phyloP scores from a whole-genome alignment of 164 flowering plant species.

The Brasenia schreberi region DNA sequence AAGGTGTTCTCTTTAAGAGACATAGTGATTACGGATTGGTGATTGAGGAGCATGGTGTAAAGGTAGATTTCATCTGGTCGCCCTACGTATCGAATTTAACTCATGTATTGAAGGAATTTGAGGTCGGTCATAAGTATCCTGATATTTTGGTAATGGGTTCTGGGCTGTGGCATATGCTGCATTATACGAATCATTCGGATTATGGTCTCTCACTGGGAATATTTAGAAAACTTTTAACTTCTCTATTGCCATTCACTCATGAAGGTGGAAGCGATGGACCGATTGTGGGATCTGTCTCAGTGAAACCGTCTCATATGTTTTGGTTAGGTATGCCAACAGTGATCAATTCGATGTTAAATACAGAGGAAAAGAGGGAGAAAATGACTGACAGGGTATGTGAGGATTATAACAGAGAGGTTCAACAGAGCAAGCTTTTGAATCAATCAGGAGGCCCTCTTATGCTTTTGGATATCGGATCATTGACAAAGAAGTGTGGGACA shows the following conservation, averaged over 20 bases:
- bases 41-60: slow-evolving; percentile 49
- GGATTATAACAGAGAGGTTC: slow-evolving; percentile 30
- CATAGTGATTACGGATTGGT: slow-evolving; percentile 57
- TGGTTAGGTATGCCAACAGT: slow-evolving; percentile 84
- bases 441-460: slow-evolving; percentile 57
- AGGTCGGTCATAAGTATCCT: slow-evolving; percentile 30
- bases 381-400: slow-evolving; percentile 27
- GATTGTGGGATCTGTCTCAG: slow-evolving; percentile 27
- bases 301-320: slow-evolving; percentile 56
- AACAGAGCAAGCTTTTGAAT: slow-evolving; percentile 47
- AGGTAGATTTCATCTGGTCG: slow-evolving; percentile 84
- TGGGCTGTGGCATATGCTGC: slow-evolving; percentile 94
- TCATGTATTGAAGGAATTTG: slow-evolving; percentile 20
- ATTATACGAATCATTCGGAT: slow-evolving; percentile 40
- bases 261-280: slow-evolving; percentile 24
- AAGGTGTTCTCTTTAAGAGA: slow-evolving; percentile 54
- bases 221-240: slow-evolving; percentile 27
- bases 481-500: slow-evolving; percentile 63
- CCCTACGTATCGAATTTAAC: slow-evolving; percentile 53
- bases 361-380: slow-evolving; percentile 47
- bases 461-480: slow-evolving; percentile 43
- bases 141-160: slow-evolving; percentile 84
- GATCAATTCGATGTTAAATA: slow-evolving; percentile 63
- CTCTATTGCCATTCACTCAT: slow-evolving; percentile 30
- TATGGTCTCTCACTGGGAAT: slow-evolving; percentile 31